These are phyloP conservation scores for Aspergillus sp. DNA, from an alignment of 2,329 filamentous ascomycete species.

Conservation along the genomic window DNA sequence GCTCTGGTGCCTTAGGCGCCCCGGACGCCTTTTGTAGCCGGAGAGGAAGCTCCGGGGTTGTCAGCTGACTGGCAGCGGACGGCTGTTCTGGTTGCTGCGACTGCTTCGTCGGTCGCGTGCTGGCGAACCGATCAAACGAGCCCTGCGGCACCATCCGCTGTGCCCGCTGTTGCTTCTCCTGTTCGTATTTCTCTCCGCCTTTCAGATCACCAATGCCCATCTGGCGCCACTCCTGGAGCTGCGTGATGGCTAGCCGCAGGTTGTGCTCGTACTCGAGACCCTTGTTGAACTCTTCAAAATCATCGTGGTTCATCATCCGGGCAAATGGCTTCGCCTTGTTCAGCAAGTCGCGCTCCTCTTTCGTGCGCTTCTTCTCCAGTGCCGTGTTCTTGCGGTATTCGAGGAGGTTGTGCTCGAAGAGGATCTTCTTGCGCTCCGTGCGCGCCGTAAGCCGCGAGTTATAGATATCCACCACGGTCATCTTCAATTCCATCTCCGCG, in stretches of 20 bases:
- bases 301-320: constrained; percentile 90
- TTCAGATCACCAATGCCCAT: constrained; percentile 81
- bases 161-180: constrained; percentile 76
- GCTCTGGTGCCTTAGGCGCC: constrained; percentile 33
- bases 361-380: constrained; percentile 89
- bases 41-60: constrained; percentile 75
- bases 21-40: constrained; percentile 52
- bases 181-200: constrained; percentile 87
- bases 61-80: constrained; percentile 72
- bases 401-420: constrained; percentile 91
- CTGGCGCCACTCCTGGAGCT: constrained; percentile 91
- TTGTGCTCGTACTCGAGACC: constrained; percentile 90
- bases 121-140: constrained; percentile 81
- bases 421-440: constrained; percentile 91
- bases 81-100: constrained; percentile 68
- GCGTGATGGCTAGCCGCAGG: constrained; percentile 80
- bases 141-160: constrained; percentile 69
- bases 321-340: constrained; percentile 96
- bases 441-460: constrained; percentile 87
- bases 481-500: constrained; percentile 94
- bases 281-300: constrained; percentile 83
- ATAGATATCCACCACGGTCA: constrained; percentile 98
- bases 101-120: constrained; percentile 67
- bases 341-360: constrained; percentile 87
- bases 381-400: constrained; percentile 92